phyloP scores from a whole-genome alignment of 139 green algal species.

The Dunaliella sp. region DNA sequence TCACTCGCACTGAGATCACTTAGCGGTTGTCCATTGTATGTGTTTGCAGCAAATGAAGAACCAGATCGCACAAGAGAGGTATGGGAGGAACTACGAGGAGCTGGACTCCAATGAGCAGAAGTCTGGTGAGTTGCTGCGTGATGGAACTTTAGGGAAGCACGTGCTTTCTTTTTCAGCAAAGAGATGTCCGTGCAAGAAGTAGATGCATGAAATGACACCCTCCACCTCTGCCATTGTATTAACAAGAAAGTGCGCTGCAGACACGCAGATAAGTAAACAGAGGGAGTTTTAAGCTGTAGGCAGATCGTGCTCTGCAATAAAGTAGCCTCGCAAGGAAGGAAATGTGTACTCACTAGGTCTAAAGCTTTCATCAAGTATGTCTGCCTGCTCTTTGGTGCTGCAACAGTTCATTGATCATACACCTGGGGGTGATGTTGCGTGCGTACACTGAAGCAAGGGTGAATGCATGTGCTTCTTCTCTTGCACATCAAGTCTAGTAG shows the following conservation, averaged over 20 bases:
- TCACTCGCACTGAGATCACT: too few relatives aligned
- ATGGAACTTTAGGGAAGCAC: neutral
- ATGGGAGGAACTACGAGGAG: neutral
- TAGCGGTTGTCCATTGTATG: too few relatives aligned
- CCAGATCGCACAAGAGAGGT: neutral
- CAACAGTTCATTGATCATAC: neutral
- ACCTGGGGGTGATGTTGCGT: too few relatives aligned
- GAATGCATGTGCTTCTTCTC: neutral
- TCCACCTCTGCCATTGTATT: too few relatives aligned
- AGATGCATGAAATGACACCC: too few relatives aligned
- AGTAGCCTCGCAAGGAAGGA: too few relatives aligned
- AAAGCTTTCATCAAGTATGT: too few relatives aligned
- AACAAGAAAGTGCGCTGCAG: too few relatives aligned
- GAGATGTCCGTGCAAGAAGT: too few relatives aligned
- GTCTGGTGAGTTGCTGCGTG: neutral
- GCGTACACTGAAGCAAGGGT: neutral
- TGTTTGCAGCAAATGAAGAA: neutral
- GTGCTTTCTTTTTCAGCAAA: neutral
- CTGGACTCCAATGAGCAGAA: neutral
- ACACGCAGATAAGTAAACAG: neutral
- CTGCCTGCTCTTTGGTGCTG: neutral
- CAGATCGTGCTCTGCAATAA: neutral
- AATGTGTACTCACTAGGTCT: too few relatives aligned
- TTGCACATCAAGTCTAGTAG: too few relatives aligned
- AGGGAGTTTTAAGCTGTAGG: neutral